These are phyloP conservation scores for Monosporascus sp. DNA, from an alignment of 2,329 filamentous ascomycete species.

Conservation along the genomic window DNA sequence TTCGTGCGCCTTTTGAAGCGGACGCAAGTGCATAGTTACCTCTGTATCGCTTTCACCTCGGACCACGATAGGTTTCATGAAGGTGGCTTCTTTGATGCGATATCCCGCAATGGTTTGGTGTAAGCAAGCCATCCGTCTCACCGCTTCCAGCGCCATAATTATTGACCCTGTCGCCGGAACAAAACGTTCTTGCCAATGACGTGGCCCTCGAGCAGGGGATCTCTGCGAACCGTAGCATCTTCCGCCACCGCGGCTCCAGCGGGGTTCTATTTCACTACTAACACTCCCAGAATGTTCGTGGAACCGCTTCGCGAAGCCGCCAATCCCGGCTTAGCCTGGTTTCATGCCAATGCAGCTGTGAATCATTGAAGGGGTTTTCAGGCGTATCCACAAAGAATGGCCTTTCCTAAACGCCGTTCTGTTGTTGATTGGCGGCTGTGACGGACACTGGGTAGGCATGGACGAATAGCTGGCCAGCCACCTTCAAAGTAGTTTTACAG, in stretches of 20 bases:
- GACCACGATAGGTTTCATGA: slow-evolving; percentile 20
- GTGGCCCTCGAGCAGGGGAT: slow-evolving; percentile 39
- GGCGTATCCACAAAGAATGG: slow-evolving; percentile 26
- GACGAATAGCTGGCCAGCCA: slow-evolving; percentile 9
- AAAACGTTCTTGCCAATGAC: slow-evolving; percentile 24
- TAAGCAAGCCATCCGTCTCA: slow-evolving; percentile 11
- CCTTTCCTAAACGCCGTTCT: background rate
- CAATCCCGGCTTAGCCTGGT: slow-evolving; percentile 18
- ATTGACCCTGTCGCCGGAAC: slow-evolving; percentile 25
- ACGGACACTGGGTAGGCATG: slow-evolving; percentile 8
- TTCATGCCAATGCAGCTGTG: slow-evolving; percentile 30
- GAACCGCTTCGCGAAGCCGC: slow-evolving; percentile 15
- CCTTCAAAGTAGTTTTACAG: slow-evolving; percentile 1
- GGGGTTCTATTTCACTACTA: slow-evolving; percentile 12
- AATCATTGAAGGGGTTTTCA: slow-evolving; percentile 34
- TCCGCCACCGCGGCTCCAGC: slow-evolving; percentile 32
- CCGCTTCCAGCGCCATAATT: slow-evolving; percentile 29
- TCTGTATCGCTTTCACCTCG: slow-evolving; percentile 15
- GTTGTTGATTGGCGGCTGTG: slow-evolving; percentile 3
- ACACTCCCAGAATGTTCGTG: slow-evolving; percentile 20
- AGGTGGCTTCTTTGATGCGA: slow-evolving; percentile 13
- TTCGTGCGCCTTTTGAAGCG: slow-evolving; percentile 6
- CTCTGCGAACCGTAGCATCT: slow-evolving; percentile 31
- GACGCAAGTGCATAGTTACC: slow-evolving; percentile 13
- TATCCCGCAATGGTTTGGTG: slow-evolving; percentile 8